phyloP scores from a whole-genome alignment of 257 asterid genomes.

The Pogostemon cablin region DNA sequence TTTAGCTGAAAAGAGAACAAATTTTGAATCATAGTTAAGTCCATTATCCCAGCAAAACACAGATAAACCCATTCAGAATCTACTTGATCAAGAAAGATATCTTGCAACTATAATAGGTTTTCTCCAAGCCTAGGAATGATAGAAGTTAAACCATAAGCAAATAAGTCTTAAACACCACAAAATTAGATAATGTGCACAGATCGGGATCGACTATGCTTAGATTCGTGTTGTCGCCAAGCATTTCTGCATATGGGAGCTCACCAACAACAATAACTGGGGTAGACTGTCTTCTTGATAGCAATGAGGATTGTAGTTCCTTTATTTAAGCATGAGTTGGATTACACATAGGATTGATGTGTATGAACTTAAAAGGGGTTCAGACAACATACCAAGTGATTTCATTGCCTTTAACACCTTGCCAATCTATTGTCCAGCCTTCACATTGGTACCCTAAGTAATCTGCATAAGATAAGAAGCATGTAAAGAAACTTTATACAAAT shows the following conservation, averaged over 20 bases:
- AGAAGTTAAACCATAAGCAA: background rate
- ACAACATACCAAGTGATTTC: constrained; percentile 64
- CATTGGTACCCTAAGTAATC: constrained; percentile 83
- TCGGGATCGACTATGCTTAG: too few species aligned
- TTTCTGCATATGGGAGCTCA: too few species aligned
- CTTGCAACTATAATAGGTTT: background rate
- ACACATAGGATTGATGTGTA: too few species aligned
- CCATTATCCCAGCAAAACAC: background rate
- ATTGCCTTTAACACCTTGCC: constrained; percentile 80
- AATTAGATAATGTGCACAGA: background rate
- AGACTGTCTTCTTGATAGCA: too few species aligned
- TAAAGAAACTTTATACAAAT: too few species aligned
- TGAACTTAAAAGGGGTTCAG: too few species aligned
- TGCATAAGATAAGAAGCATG: constrained; percentile 45
- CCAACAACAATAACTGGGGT: too few species aligned
- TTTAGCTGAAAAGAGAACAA: constrained; percentile 63
- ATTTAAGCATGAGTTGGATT: too few species aligned
- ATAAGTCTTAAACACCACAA: background rate
- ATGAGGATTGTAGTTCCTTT: too few species aligned
- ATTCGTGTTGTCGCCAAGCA: too few species aligned
- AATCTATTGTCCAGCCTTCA: constrained; percentile 87
- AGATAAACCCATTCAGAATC: background rate
- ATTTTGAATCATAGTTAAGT: constrained; percentile 9
- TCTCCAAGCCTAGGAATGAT: constrained; percentile 1
- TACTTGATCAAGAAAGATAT: background rate